Evolutionary conservation across 768 basidiomycete species (phyloP).

Genomic region (Auricularia heimuer): DNA sequence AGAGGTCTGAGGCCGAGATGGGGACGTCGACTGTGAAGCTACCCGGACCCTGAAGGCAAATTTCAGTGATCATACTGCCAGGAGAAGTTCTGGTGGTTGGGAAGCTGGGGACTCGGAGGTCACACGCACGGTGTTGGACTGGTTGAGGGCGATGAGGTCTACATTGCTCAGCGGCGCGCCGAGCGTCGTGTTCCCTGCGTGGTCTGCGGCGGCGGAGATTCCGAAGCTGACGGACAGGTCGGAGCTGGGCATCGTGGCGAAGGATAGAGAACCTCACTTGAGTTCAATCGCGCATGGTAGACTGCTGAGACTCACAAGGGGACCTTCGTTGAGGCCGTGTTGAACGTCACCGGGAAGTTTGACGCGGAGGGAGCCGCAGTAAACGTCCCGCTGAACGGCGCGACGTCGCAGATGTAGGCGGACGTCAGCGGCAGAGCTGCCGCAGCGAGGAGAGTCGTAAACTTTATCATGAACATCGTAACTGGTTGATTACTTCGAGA

Average conservation of each 20-base stretch:
- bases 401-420: not conserved
- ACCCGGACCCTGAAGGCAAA: not conserved
- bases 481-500: too few relatives aligned
- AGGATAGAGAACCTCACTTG: not conserved
- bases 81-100: too few relatives aligned
- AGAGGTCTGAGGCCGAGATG: not conserved
- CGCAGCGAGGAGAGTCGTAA: not conserved
- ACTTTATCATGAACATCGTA: not conserved
- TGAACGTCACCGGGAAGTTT: not conserved
- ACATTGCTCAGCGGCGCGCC: not conserved
- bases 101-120: not conserved
- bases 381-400: not conserved
- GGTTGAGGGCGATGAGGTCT: not conserved
- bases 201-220: not conserved
- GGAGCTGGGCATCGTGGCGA: not conserved
- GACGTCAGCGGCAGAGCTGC: not conserved
- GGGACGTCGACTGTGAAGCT: not conserved
- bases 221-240: not conserved
- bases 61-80: too few relatives aligned
- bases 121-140: not conserved
- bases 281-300: not conserved
- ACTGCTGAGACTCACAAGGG: not conserved
- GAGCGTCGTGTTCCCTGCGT: not conserved
- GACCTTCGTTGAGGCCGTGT: not conserved
- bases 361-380: not conserved